These are phyloP conservation scores for Athelia sp. DNA, from an alignment of 1,284 basidiomycete species.

Conservation along the genomic window DNA sequence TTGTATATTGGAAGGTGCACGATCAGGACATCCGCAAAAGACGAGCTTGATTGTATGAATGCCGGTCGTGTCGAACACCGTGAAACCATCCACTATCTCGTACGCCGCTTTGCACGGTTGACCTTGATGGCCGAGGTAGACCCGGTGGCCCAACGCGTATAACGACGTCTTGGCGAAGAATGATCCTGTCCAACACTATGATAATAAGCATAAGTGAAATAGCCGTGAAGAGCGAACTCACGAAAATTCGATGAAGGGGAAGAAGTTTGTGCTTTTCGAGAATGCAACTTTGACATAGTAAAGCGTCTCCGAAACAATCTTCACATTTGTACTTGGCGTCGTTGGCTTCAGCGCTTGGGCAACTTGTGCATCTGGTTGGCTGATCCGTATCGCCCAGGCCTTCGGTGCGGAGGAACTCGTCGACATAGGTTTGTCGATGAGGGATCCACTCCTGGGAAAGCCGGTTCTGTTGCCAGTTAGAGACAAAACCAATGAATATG, in stretches of 20 bases:
- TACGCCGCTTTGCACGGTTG: background rate
- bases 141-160: background rate
- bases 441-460: background rate
- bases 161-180: background rate
- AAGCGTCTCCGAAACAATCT: background rate
- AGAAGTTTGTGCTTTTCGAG: background rate
- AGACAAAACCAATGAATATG: too few relatives aligned
- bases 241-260: background rate
- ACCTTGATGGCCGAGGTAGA: background rate
- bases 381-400: background rate
- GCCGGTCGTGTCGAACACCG: conserved; percentile 7
- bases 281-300: background rate
- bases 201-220: background rate
- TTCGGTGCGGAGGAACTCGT: background rate
- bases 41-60: conserved; percentile 9
- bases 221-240: background rate
- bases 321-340: background rate
- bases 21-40: conserved; percentile 9
- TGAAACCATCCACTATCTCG: conserved; percentile 4
- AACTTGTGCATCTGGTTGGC: background rate
- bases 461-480: background rate
- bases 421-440: background rate
- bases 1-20: background rate
- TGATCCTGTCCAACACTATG: background rate
- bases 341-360: background rate